Conservation (phyloP, 2,329 filamentous ascomycete species). For the Monosporascus cannonballus region DNA sequence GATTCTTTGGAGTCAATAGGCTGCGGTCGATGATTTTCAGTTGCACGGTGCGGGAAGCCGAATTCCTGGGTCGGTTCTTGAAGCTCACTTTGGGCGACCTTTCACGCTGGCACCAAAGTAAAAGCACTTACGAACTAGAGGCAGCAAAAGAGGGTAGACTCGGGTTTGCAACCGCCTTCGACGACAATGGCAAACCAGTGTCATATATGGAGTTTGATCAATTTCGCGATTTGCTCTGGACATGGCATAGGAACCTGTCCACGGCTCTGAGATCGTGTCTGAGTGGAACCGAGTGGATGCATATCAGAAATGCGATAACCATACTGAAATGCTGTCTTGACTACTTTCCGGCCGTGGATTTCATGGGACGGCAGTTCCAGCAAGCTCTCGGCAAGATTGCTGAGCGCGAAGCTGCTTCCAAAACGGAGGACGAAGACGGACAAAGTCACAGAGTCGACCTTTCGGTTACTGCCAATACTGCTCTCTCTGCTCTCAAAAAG, state of each 20-base stretch:
- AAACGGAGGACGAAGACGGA: slow-evolving; percentile 40
- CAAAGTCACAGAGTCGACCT: slow-evolving; percentile 64
- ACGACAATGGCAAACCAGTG: slow-evolving; percentile 63
- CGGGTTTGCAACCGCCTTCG: slow-evolving; percentile 73
- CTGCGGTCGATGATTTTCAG: slow-evolving; percentile 79
- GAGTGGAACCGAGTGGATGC: slow-evolving; percentile 85
- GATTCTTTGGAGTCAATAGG: slow-evolving; percentile 77
- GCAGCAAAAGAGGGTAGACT: slow-evolving; percentile 57
- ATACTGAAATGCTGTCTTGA: slow-evolving; percentile 76
- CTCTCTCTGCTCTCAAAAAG: slow-evolving; percentile 63
- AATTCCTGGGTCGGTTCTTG: slow-evolving; percentile 88
- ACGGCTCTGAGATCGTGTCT: slow-evolving; percentile 77
- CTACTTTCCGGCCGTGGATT: slow-evolving; percentile 83
- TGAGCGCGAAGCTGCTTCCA: slow-evolving; percentile 50
- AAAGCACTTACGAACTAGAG: slow-evolving; percentile 72
- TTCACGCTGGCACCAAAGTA: slow-evolving; percentile 75
- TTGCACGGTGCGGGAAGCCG: slow-evolving; percentile 83
- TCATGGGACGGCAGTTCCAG: slow-evolving; percentile 67
- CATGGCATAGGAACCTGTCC: slow-evolving; percentile 83
- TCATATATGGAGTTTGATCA: slow-evolving; percentile 76
- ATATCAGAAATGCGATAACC: slow-evolving; percentile 92
- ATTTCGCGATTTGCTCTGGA: slow-evolving; percentile 78
- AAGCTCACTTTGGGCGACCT: slow-evolving; percentile 77
- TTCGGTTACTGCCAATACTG: slow-evolving; percentile 65
- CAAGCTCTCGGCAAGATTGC: slow-evolving; percentile 61